A percentile compares a stretch with the other conserved stretches of the same genome.
Evolutionary conservation across 2,329 filamentous ascomycete genomes (phyloP).

Genomic region (Colletotrichum sansevieriae): DNA sequence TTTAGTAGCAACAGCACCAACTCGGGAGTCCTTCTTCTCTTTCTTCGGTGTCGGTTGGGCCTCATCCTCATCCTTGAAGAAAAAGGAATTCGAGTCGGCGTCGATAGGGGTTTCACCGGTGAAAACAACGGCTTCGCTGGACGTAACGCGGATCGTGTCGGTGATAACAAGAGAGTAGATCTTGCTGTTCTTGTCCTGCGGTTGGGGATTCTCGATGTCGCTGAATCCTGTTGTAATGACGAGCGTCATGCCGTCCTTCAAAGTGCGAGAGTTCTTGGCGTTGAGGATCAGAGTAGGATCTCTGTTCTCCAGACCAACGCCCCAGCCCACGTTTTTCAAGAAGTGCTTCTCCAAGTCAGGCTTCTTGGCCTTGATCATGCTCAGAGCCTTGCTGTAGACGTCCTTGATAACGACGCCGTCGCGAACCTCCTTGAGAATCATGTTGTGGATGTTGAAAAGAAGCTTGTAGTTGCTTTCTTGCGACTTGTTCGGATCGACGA

Average conservation of each 20-base stretch:
- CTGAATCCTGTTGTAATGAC: slow-evolving; percentile 90
- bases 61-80: slow-evolving; percentile 97
- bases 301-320: slow-evolving; percentile 91
- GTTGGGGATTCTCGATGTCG: slow-evolving; percentile 87
- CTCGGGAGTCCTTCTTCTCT: slow-evolving; percentile 84
- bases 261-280: slow-evolving; percentile 82
- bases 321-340: slow-evolving; percentile 89
- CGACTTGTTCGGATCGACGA: slow-evolving; percentile 96
- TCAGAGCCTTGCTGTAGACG: slow-evolving; percentile 88
- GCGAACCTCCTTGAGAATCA: slow-evolving; percentile 90
- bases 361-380: slow-evolving; percentile 87
- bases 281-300: slow-evolving; percentile 88
- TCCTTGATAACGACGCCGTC: slow-evolving; percentile 91
- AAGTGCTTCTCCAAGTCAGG: slow-evolving; percentile 97
- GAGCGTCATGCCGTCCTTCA: slow-evolving; percentile 98
- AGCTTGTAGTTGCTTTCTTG: slow-evolving; percentile 97
- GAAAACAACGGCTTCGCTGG: slow-evolving; percentile 85
- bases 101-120: slow-evolving; percentile 93
- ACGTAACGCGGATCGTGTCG: slow-evolving; percentile 91
- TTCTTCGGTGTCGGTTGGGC: slow-evolving; percentile 89
- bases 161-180: slow-evolving; percentile 90
- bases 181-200: slow-evolving; percentile 91
- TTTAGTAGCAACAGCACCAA: slow-evolving; percentile 90
- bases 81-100: slow-evolving; percentile 95
- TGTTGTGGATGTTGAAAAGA: slow-evolving; percentile 84